phyloP scores from a whole-genome alignment of 345 rosid genomes.

The Gossypium sturtianum region DNA sequence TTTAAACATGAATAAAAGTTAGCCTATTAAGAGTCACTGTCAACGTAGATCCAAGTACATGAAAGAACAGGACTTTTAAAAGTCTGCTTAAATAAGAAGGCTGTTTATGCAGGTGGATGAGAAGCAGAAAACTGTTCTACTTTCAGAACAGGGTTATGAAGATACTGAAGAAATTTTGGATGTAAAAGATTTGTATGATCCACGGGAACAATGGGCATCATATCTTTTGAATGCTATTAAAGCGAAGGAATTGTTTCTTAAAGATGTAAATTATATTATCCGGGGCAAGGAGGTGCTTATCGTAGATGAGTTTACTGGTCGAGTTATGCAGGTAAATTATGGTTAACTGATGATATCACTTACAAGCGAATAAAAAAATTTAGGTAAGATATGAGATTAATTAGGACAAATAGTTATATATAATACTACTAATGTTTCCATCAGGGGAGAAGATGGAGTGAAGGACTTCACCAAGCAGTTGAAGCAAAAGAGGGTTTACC shows the following conservation, averaged over 20 bases:
- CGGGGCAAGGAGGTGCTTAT: constrained; percentile 95
- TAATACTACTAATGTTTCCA: constrained; percentile 12
- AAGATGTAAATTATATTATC: constrained; percentile 89
- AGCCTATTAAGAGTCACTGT: not conserved
- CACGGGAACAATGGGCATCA: constrained; percentile 95
- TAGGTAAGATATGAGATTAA: not conserved
- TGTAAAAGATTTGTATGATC: constrained; percentile 95
- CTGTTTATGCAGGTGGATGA: constrained; percentile 75
- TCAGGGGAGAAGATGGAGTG: constrained; percentile 99
- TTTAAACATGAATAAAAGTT: not conserved
- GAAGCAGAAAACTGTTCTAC: constrained; percentile 84
- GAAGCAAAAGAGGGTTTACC: constrained; percentile 98
- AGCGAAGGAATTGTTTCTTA: constrained; percentile 89
- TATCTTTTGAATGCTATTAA: constrained; percentile 88
- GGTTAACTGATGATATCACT: not conserved
- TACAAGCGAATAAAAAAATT: not conserved
- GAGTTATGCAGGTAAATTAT: constrained; percentile 84
- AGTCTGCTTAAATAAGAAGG: not conserved
- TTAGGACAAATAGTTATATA: not conserved
- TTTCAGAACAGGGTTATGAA: constrained; percentile 96
- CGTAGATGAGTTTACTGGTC: constrained; percentile 97
- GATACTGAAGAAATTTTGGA: constrained; percentile 90
- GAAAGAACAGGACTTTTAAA: not conserved
- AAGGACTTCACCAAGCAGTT: constrained; percentile 99
- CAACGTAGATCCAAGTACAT: not conserved